Evolutionary conservation across 768 basidiomycete species (phyloP).

Genomic region (Tricholoma bakamatsutake): DNA sequence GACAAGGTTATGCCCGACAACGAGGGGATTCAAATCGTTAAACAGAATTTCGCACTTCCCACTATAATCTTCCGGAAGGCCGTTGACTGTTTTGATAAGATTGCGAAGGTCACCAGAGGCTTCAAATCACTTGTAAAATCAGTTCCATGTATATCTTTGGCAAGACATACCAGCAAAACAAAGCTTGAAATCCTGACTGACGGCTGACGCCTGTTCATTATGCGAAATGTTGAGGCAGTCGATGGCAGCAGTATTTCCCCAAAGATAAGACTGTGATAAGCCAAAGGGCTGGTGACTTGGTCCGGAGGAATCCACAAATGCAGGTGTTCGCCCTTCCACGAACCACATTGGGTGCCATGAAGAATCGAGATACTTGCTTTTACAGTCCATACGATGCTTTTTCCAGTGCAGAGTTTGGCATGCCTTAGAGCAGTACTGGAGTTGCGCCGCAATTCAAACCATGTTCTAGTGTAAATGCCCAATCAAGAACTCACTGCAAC

Average conservation of each 20-base stretch:
- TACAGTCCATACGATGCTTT: conserved; percentile 22
- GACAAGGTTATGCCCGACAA: conserved; percentile 19
- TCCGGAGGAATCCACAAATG: conserved; percentile 5
- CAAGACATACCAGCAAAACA: background rate
- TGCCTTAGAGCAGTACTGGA: conserved; percentile 21
- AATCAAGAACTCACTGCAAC: conserved; percentile 3
- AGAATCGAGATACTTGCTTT: conserved; percentile 19
- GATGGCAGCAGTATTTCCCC: background rate
- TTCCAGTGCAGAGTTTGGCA: conserved; percentile 27
- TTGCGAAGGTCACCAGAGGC: conserved; percentile 26
- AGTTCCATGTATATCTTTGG: background rate
- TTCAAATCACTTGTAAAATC: background rate
- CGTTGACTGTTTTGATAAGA: conserved; percentile 24
- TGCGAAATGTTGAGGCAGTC: background rate
- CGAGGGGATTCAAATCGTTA: conserved; percentile 18
- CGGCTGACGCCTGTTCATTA: background rate
- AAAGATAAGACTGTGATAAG: background rate
- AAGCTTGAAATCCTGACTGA: background rate
- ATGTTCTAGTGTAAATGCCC: background rate
- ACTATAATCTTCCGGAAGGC: conserved; percentile 17
- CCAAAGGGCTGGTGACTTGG: background rate
- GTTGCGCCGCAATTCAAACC: background rate
- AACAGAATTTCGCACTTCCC: conserved; percentile 20
- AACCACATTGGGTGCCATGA: conserved; percentile 28
- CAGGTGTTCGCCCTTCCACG: conserved; percentile 18